A percentile compares a stretch with the other conserved stretches of the same genome.
phyloP scores from a whole-genome alignment of 306 rosid species.

The Quercus mongolica region DNA sequence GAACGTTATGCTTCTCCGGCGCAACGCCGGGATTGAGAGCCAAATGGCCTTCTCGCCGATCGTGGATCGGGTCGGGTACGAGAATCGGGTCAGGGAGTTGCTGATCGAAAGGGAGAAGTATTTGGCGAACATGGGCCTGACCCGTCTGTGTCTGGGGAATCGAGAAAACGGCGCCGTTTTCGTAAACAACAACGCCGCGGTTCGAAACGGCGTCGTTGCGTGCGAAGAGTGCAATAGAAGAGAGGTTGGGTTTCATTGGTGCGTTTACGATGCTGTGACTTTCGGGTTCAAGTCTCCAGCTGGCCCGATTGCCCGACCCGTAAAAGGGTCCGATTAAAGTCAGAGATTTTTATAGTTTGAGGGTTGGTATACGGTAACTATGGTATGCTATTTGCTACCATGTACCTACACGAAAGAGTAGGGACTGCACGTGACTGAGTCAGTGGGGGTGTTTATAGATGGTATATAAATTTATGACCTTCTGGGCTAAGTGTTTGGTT shows the following conservation, averaged over 20 bases:
- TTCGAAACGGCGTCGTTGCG: background rate
- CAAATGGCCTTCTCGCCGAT: background rate
- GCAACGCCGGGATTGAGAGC: conserved; percentile 19
- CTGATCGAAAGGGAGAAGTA: conserved; percentile 39
- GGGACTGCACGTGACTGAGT: too few species aligned
- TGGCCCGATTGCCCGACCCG: conserved; percentile 80
- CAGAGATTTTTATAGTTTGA: too few species aligned
- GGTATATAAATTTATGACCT: background rate
- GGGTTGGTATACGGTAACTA: conserved; percentile 38
- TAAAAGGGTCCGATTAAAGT: conserved; percentile 32
- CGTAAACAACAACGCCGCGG: background rate
- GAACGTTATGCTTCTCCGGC: conserved; percentile 48
- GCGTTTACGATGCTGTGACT: conserved; percentile 58
- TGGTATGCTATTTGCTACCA: conserved; percentile 6
- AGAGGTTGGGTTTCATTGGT: conserved; percentile 56
- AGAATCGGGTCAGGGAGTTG: conserved; percentile 27
- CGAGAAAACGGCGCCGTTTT: background rate
- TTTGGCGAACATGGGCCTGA: conserved; percentile 30
- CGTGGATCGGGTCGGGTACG: conserved; percentile 35
- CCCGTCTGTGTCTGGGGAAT: background rate
- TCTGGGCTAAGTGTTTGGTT: background rate
- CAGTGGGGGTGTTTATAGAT: background rate
- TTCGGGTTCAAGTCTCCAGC: conserved; percentile 54
- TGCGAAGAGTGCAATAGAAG: conserved; percentile 46
- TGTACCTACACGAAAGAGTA: too few species aligned